A percentile compares a stretch with the other conserved stretches of the same genome.
These are phyloP conservation scores for Rutstroemia sp. DNA, from an alignment of 2,329 filamentous ascomycete species.

Conservation along the genomic window DNA sequence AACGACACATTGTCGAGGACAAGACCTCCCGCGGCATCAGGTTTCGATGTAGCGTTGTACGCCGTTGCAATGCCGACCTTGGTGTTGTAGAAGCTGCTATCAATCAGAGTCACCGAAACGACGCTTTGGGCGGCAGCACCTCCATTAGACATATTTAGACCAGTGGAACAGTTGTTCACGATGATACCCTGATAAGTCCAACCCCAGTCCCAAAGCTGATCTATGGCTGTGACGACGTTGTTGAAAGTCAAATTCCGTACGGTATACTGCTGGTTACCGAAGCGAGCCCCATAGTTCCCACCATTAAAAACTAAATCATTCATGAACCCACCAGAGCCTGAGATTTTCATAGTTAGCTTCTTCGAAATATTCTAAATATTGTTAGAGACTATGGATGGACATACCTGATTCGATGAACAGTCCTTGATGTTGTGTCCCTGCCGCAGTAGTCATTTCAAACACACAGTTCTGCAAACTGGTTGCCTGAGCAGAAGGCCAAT, in stretches of 20 bases:
- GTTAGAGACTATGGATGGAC: not conserved
- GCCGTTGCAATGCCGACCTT: constrained; percentile 42
- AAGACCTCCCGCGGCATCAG: constrained; percentile 5
- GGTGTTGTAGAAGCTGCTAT: constrained; percentile 44
- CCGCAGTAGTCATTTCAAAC: constrained; percentile 45
- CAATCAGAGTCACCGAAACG: constrained; percentile 50
- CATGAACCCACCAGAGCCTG: constrained; percentile 50
- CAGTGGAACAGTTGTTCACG: constrained; percentile 45
- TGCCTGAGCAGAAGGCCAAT: constrained; percentile 48
- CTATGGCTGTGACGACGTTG: constrained; percentile 44
- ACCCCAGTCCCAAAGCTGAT: constrained; percentile 53
- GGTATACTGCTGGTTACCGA: constrained; percentile 60
- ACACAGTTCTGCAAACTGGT: constrained; percentile 55
- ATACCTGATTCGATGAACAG: constrained; percentile 49
- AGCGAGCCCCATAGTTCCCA: constrained; percentile 49
- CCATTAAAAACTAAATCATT: constrained; percentile 53
- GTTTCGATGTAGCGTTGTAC: constrained; percentile 43
- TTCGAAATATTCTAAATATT: not conserved
- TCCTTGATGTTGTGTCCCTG: constrained; percentile 44
- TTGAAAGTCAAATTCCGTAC: constrained; percentile 43
- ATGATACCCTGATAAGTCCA: constrained; percentile 45
- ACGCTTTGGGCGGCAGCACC: constrained; percentile 37
- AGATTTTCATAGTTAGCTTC: not conserved
- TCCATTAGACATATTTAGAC: constrained; percentile 41
- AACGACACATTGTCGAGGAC: constrained; percentile 9